Percentiles rank a stretch among this genome's conserved stretches.
Evolutionary conservation across 805 yeast species (phyloP).

Genomic region (Kodamaea neixiangensis): DNA sequence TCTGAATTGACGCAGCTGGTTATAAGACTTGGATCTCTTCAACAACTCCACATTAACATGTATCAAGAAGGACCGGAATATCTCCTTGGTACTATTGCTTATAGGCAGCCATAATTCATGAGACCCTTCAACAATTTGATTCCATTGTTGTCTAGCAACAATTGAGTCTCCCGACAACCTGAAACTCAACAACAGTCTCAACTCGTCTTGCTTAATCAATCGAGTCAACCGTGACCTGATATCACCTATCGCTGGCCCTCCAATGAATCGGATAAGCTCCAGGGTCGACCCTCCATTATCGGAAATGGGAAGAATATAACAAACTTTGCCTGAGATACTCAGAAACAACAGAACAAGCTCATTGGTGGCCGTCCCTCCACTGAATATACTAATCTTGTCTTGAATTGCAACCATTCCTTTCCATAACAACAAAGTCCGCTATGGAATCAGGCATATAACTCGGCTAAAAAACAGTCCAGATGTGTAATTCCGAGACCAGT

Average conservation of each 20-base stretch:
- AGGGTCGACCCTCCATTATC: slow-evolving; percentile 97
- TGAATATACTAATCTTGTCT: slow-evolving; percentile 43
- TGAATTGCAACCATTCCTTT: background rate
- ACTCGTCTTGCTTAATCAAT: slow-evolving; percentile 58
- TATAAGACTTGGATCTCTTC: slow-evolving; percentile 53
- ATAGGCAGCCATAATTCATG: slow-evolving; percentile 68
- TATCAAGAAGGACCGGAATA: slow-evolving; percentile 73
- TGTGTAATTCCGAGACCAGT: slow-evolving; percentile 43
- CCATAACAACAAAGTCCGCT: background rate
- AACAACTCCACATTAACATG: slow-evolving; percentile 77
- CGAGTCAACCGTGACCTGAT: slow-evolving; percentile 78
- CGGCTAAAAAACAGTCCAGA: slow-evolving; percentile 41
- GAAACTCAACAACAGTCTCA: slow-evolving; percentile 41
- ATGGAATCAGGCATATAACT: slow-evolving; percentile 11
- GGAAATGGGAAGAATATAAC: slow-evolving; percentile 78
- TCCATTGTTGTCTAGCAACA: slow-evolving; percentile 74
- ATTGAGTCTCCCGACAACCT: slow-evolving; percentile 50
- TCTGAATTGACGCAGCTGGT: slow-evolving; percentile 56
- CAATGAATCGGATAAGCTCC: slow-evolving; percentile 79
- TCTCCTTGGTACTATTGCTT: slow-evolving; percentile 63
- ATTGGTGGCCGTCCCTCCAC: slow-evolving; percentile 90
- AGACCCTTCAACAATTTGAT: slow-evolving; percentile 71
- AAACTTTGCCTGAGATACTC: slow-evolving; percentile 43
- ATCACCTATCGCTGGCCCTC: slow-evolving; percentile 97
- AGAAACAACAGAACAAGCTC: slow-evolving; percentile 63